Percentiles rank a stretch among this genome's conserved stretches.
phyloP scores from a whole-genome alignment of 2,329 filamentous ascomycete genomes.

The Rhynchosporium graminicola region DNA sequence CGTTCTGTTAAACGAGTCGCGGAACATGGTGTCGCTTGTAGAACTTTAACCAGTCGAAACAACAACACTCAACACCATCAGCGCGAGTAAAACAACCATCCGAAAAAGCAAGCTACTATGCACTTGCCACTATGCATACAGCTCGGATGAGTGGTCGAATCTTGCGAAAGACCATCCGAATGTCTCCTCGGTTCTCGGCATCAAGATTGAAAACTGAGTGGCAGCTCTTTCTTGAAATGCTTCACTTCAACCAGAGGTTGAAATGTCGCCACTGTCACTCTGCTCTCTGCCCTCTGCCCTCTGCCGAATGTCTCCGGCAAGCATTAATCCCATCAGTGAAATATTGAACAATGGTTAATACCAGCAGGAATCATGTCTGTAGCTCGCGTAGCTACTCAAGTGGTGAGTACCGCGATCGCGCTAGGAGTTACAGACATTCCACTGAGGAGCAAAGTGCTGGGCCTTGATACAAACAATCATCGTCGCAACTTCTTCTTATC shows the following conservation, averaged over 20 bases:
- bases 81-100: neutral
- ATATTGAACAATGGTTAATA: too few relatives aligned
- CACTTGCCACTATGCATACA: too few relatives aligned
- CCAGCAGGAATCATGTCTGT: too few relatives aligned
- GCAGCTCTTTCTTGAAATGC: neutral
- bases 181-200: neutral
- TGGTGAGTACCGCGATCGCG: slow-evolving; percentile 20
- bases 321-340: too few relatives aligned
- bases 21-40: neutral
- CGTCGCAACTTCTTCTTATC: neutral
- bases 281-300: too few relatives aligned
- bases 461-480: neutral
- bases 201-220: neutral
- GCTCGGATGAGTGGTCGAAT: neutral
- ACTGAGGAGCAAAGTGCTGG: slow-evolving; percentile 10
- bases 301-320: too few relatives aligned
- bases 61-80: slow-evolving; percentile 5
- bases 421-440: slow-evolving; percentile 23
- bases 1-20: neutral
- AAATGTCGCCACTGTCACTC: slow-evolving; percentile 13
- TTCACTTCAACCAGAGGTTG: neutral
- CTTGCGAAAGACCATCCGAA: neutral
- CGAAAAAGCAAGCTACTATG: too few relatives aligned
- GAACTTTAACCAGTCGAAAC: neutral
- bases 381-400: too few relatives aligned